phyloP scores from a whole-genome alignment of 768 basidiomycete species.

The Amanita fuliginea region DNA sequence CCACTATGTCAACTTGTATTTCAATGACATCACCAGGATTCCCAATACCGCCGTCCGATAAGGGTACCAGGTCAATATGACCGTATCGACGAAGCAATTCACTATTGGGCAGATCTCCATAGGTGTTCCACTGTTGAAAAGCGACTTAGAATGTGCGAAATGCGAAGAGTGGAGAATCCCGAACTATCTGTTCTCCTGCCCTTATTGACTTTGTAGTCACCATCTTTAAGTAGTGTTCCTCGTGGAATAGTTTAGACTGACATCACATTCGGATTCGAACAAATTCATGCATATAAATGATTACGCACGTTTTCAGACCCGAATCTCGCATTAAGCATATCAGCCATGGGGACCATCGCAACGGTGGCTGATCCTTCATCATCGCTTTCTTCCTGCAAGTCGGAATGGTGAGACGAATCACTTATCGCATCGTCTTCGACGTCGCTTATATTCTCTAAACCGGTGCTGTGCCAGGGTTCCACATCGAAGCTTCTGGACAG shows the following conservation, averaged over 20 bases:
- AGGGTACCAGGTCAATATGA: conserved; percentile 69
- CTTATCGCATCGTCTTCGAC: conserved; percentile 8
- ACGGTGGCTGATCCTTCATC: conserved; percentile 46
- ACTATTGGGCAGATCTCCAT: conserved; percentile 85
- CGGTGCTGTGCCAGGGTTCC: conserved; percentile 35
- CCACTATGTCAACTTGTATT: conserved; percentile 59
- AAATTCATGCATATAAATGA: background rate
- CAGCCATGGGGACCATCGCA: conserved; percentile 94
- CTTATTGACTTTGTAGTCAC: conserved; percentile 64
- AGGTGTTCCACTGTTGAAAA: conserved; percentile 77
- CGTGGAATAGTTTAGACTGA: conserved; percentile 81
- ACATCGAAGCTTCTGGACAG: conserved; percentile 89
- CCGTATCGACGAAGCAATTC: conserved; percentile 93
- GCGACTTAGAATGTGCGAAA: conserved; percentile 5
- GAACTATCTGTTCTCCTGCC: conserved; percentile 80
- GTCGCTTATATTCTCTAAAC: conserved; percentile 11
- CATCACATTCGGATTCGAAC: background rate
- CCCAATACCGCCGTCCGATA: conserved; percentile 38
- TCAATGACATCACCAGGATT: conserved; percentile 80
- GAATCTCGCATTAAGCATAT: conserved; percentile 87
- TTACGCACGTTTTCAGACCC: conserved; percentile 70
- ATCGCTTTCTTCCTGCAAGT: conserved; percentile 22
- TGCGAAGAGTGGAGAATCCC: conserved; percentile 15
- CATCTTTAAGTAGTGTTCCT: conserved; percentile 66
- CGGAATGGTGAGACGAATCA: conserved; percentile 15